A percentile compares a stretch with the other conserved stretches of the same genome.
Conservation (phyloP, 306 rosid species). For the Quercus engelmannii region DNA sequence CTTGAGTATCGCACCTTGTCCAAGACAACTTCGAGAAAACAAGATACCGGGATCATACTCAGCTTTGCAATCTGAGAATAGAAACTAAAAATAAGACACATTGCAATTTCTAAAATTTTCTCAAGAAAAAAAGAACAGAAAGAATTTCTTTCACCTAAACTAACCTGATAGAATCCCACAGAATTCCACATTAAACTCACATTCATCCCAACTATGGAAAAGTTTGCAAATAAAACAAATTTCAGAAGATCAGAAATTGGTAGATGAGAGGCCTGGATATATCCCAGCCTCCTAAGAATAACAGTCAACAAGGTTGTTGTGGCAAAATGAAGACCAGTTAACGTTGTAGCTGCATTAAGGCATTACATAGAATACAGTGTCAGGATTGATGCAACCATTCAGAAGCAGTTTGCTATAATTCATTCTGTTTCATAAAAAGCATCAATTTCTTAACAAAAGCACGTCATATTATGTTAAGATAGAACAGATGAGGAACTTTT, state of each 20-base stretch:
- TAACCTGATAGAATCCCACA: conserved; percentile 86
- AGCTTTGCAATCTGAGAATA: conserved; percentile 71
- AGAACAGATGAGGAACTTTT: background rate
- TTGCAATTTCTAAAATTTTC: conserved; percentile 11
- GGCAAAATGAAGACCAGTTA: conserved; percentile 78
- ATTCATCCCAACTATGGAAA: conserved; percentile 84
- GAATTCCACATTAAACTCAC: conserved; percentile 92
- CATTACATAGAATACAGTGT: conserved; percentile 20
- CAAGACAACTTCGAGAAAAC: conserved; percentile 67
- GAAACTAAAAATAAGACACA: conserved; percentile 9
- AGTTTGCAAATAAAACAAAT: conserved; percentile 72
- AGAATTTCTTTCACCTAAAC: conserved; percentile 5
- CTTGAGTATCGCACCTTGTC: conserved; percentile 71
- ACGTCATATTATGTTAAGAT: background rate
- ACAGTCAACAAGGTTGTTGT: conserved; percentile 63
- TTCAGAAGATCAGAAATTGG: conserved; percentile 65
- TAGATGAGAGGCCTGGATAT: conserved; percentile 60
- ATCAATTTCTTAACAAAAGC: background rate
- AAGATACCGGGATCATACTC: conserved; percentile 86
- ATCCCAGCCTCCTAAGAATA: conserved; percentile 59
- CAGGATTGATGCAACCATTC: conserved; percentile 13
- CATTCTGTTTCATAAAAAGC: background rate
- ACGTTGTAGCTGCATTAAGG: conserved; percentile 66
- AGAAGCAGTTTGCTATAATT: conserved; percentile 13
- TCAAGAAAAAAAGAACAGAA: background rate